Evolutionary conservation across 768 basidiomycete species (phyloP).

Genomic region (Kwoniella dejecticola): DNA sequence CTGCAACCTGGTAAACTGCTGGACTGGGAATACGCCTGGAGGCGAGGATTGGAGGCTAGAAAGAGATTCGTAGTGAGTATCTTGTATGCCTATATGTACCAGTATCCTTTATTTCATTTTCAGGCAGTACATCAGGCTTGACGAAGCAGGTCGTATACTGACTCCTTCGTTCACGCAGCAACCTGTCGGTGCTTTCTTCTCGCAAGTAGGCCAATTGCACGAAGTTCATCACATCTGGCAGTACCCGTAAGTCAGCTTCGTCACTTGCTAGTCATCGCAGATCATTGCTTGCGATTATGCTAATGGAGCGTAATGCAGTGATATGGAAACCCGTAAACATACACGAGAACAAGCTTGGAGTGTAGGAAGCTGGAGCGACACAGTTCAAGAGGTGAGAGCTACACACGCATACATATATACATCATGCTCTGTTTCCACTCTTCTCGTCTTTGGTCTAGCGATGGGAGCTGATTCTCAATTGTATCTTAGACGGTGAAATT

Average conservation of each 20-base stretch:
- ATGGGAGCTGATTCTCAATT: not conserved
- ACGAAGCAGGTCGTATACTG: too few relatives aligned
- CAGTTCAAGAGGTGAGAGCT: conserved; percentile 75
- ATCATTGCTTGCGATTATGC: too few relatives aligned
- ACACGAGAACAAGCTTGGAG: conserved; percentile 89
- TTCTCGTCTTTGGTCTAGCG: too few relatives aligned
- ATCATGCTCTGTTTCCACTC: not conserved
- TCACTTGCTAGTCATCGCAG: not conserved
- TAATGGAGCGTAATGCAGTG: too few relatives aligned
- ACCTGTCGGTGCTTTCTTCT: conserved; percentile 55
- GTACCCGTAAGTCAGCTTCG: conserved; percentile 68
- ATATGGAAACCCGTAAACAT: conserved; percentile 75
- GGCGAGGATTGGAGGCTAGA: conserved; percentile 90
- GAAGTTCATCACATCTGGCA: conserved; percentile 96
- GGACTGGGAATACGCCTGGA: conserved; percentile 96
- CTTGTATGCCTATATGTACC: too few relatives aligned
- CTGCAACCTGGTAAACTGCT: conserved; percentile 84
- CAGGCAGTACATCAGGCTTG: too few relatives aligned
- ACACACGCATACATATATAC: not conserved
- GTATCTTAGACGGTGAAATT: conserved; percentile 76
- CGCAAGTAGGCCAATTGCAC: conserved; percentile 58
- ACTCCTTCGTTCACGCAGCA: too few relatives aligned
- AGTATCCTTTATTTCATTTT: too few relatives aligned
- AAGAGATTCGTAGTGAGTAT: conserved; percentile 75
- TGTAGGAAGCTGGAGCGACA: conserved; percentile 92